Evolutionary conservation across 2,329 filamentous ascomycete genomes (phyloP).

Genomic region (Acephala macrosclerotiorum): DNA sequence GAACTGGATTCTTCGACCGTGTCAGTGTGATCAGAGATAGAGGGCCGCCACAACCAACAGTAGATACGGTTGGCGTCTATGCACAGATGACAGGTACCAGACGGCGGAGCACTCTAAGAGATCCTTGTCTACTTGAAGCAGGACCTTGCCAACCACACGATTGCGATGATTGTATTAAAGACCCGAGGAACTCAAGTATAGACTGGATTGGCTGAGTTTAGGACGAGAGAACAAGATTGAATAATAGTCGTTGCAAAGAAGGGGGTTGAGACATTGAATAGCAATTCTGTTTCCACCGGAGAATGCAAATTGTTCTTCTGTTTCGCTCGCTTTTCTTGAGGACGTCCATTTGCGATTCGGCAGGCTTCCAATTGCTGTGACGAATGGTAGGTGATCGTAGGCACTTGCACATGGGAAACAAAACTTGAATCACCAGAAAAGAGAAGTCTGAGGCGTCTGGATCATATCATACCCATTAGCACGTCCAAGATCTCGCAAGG

Average conservation of each 20-base stretch:
- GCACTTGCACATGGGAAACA: not conserved
- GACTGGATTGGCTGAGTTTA: constrained; percentile 36
- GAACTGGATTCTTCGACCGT: constrained; percentile 18
- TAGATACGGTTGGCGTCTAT: constrained; percentile 27
- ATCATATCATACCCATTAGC: not conserved
- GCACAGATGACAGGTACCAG: constrained; percentile 23
- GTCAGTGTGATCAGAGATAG: constrained; percentile 21
- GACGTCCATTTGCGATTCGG: not conserved
- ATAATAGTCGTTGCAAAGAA: not conserved
- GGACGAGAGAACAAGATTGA: not conserved
- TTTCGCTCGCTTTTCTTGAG: not conserved
- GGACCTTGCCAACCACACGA: constrained; percentile 17
- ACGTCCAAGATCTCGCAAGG: no score
- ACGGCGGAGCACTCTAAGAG: not conserved
- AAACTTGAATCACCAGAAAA: not conserved
- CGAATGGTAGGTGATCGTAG: not conserved
- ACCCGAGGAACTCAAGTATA: constrained; percentile 30
- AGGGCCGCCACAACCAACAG: constrained; percentile 21
- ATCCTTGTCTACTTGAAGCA: constrained; percentile 8
- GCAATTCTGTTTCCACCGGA: not conserved
- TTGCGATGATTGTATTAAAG: constrained; percentile 29
- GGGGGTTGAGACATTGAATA: not conserved
- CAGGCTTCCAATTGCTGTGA: not conserved
- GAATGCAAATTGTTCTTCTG: not conserved
- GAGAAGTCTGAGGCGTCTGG: not conserved